These are phyloP conservation scores for Lyophyllum shimeji DNA, from an alignment of 768 basidiomycete genomes.

Conservation along the genomic window DNA sequence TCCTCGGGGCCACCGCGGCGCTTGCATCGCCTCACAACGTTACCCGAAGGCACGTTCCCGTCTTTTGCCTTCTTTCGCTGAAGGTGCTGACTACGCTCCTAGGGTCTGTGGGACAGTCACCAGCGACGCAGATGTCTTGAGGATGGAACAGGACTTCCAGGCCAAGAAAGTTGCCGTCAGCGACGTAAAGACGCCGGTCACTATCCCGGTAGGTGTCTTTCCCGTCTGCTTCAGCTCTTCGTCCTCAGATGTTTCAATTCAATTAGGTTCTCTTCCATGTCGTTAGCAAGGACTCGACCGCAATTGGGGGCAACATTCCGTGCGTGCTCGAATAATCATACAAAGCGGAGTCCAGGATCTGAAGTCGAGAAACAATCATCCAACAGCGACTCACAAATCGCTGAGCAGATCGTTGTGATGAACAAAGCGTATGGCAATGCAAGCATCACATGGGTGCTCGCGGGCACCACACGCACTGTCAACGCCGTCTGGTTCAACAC, in stretches of 20 bases:
- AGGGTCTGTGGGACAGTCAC: conserved; percentile 40
- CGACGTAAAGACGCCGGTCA: conserved; percentile 8
- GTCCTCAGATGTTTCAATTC: background rate
- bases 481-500: conserved; percentile 50
- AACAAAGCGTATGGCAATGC: conserved; percentile 38
- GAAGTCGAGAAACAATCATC: background rate
- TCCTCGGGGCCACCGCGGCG: conserved; percentile 26
- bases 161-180: conserved; percentile 33
- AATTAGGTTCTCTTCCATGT: conserved; percentile 40
- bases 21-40: conserved; percentile 25
- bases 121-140: conserved; percentile 32
- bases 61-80: background rate
- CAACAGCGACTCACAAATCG: conserved; percentile 35
- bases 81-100: background rate
- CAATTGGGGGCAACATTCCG: conserved; percentile 42
- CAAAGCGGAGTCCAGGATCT: background rate
- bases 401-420: conserved; percentile 36
- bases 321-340: conserved; percentile 18
- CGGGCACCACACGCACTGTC: conserved; percentile 38
- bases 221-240: background rate
- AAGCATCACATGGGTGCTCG: conserved; percentile 42
- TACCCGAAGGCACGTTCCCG: conserved; percentile 17
- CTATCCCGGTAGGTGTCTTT: conserved; percentile 18
- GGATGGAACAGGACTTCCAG: conserved; percentile 40
- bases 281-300: conserved; percentile 27